Evolutionary conservation across 1,139 yeast genomes (phyloP).

Genomic region (Candida neerlandica): DNA sequence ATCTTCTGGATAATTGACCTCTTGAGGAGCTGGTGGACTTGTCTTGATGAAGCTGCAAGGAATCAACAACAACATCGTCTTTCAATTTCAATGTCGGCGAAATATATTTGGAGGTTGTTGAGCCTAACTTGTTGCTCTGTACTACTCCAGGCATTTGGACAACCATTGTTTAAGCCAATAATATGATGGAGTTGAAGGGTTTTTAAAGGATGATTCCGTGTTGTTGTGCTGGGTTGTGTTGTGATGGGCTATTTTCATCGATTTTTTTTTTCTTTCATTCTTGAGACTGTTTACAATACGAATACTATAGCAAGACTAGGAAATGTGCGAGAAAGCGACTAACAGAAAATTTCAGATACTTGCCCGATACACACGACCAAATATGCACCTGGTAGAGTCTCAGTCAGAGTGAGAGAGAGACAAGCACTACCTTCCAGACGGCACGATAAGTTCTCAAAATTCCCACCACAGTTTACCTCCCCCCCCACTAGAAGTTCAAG

Average conservation of each 20-base stretch:
- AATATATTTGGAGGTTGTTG: constrained; percentile 26
- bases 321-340: not conserved
- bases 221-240: not conserved
- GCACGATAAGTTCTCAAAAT: not conserved
- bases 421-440: not conserved
- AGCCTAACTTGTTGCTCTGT: constrained; percentile 6
- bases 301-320: not conserved
- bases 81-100: constrained; percentile 39
- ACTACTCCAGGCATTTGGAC: constrained; percentile 11
- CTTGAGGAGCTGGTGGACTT: constrained; percentile 27
- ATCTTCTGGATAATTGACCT: constrained; percentile 33
- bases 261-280: not conserved
- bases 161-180: constrained; percentile 9
- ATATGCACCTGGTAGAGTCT: too few species aligned
- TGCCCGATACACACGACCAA: not conserved
- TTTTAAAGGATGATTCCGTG: not conserved
- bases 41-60: constrained; percentile 44
- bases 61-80: constrained; percentile 30
- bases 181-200: not conserved
- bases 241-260: constrained; percentile 1
- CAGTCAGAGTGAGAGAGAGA: not conserved
- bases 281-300: not conserved
- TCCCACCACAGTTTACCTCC: not conserved
- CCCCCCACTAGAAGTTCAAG: not conserved
- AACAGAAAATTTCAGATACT: not conserved